Evolutionary conservation across 2,329 filamentous ascomycete genomes (phyloP).

Genomic region (Aspergillus eucalypticola): DNA sequence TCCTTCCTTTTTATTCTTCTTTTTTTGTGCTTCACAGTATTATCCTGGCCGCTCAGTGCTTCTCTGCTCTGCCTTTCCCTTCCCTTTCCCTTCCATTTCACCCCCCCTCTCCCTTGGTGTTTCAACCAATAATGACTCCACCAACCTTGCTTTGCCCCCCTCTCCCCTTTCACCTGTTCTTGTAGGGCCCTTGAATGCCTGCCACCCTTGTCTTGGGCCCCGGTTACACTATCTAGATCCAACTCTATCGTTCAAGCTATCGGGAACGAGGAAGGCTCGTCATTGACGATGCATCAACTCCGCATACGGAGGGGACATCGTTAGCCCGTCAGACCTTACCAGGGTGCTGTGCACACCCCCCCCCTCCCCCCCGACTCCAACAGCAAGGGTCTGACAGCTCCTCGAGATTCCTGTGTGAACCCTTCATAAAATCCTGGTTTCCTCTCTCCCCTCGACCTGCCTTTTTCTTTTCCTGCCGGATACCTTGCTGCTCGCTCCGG

Average conservation of each 20-base stretch:
- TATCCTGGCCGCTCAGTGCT: neutral
- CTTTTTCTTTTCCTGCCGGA: slow-evolving; percentile 8
- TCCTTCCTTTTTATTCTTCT: neutral
- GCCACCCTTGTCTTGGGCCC: slow-evolving; percentile 18
- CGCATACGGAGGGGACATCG: slow-evolving; percentile 8
- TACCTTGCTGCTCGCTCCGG: slow-evolving; percentile 1
- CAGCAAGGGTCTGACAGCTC: slow-evolving; percentile 24
- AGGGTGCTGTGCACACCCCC: slow-evolving; percentile 7
- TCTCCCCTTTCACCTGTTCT: slow-evolving; percentile 1
- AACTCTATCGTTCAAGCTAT: slow-evolving; percentile 27
- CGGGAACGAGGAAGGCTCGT: slow-evolving; percentile 20
- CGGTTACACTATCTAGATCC: slow-evolving; percentile 21
- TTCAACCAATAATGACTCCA: slow-evolving; percentile 18
- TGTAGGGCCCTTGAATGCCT: slow-evolving; percentile 10
- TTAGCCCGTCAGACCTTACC: slow-evolving; percentile 10
- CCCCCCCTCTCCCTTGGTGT: slow-evolving; percentile 1
- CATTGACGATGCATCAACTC: slow-evolving; percentile 17
- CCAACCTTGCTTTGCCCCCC: slow-evolving; percentile 18
- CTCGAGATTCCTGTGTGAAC: slow-evolving; percentile 14
- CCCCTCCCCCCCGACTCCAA: neutral
- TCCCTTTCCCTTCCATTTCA: neutral
- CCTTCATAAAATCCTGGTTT: slow-evolving; percentile 21
- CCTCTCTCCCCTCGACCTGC: neutral
- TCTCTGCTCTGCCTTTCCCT: neutral
- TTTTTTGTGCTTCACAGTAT: neutral